phyloP scores from a whole-genome alignment of 495 filamentous ascomycete genomes.

The Margaritispora aquatica region DNA sequence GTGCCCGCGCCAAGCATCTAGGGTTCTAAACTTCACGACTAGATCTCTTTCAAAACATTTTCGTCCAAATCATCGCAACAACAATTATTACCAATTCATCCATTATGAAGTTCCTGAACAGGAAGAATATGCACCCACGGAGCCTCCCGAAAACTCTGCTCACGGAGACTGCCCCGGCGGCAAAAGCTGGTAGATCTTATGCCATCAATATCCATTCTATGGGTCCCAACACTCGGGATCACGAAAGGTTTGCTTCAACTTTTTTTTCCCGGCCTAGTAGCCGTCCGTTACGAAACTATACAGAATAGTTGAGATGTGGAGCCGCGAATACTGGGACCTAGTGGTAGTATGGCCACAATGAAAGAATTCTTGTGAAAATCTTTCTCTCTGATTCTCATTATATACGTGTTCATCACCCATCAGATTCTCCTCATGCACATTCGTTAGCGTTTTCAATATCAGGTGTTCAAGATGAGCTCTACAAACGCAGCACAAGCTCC shows the following conservation, averaged over 20 bases:
- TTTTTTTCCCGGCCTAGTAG: neutral
- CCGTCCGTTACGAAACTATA: neutral
- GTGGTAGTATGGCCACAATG: neutral
- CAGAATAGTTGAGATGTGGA: no score
- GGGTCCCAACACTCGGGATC: neutral
- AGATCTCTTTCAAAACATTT: no score
- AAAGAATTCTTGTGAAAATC: neutral
- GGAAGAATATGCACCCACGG: neutral
- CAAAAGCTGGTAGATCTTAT: neutral
- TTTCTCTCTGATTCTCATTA: neutral
- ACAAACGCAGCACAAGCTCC: neutral
- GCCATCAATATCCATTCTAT: neutral
- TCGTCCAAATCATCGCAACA: neutral
- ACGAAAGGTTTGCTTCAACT: neutral
- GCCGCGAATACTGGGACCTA: neutral
- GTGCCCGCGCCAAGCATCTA: no score
- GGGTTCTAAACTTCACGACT: no score
- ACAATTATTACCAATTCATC: no score
- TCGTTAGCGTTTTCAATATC: neutral
- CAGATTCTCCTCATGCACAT: neutral
- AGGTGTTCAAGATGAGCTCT: neutral
- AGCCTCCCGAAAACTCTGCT: neutral
- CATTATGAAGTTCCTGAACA: neutral
- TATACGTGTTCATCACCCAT: neutral
- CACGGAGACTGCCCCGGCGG: neutral